Base-by-base conservation (phyloP, 2,329 filamentous ascomycete species). In the Diatrype stigma region DNA sequence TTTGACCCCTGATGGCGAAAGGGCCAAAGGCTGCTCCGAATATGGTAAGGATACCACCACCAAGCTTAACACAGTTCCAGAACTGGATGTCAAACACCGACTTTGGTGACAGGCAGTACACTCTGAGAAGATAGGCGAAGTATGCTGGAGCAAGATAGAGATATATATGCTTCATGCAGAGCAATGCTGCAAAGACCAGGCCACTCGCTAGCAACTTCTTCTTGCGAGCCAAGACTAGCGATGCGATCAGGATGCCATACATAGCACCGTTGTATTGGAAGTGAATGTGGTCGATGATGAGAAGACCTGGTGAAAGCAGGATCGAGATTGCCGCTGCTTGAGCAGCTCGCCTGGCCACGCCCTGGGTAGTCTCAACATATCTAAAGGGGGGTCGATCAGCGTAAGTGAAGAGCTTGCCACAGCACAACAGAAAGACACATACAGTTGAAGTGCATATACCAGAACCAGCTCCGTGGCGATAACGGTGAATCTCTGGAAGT, bases 241-340 rank as follows among this genome's bases (percentile, higher is more conserved):
- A 97, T 49, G 93, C 77, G 35, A 97, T 81, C 47, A 99, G 76
- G 42, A 97, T 75, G 35, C 94, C 94, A 67, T 97, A 99, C 72
- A 99, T 84, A 72, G 92, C 91, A 38, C 94, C 93, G 74, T 99
- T 99, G 75, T 99, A 99, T 75, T 99, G 94, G 70, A 99, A 99
- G 70, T 87, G 94, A 6, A 93, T 89, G 65, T 99, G 94, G 66
- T 99, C 94, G 68, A 99, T 97, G 67, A 99, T 95, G 53, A 99
- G 78, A 34, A 99, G 81, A 2, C 93, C 94, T 0, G 94, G 94
- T 0, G 92, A 97, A 12, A 97, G 81, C 3, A 97, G 75, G 52
- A 99, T 85, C 1, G 93, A 96, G 50, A 97, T 78, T 22, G 92
- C 91, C 45, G 88, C 89, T 22, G 89, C 90, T 65, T 96, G 91